Evolutionary conservation across 768 basidiomycete species (phyloP).

Genomic region (Calocera cornea): DNA sequence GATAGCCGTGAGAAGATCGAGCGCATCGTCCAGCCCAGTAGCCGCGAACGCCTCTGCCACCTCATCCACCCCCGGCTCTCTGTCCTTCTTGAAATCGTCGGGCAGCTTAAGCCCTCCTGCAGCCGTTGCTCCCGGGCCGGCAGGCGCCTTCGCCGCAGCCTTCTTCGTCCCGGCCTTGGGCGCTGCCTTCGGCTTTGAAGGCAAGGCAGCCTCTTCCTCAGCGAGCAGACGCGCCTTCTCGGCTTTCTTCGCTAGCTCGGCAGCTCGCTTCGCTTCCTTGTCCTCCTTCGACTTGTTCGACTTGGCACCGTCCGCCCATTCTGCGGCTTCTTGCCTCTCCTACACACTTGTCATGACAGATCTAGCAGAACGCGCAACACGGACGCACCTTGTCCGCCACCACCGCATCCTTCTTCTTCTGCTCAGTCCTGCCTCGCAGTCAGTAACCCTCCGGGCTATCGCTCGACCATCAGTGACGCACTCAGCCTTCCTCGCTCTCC

Average conservation of each 20-base stretch:
- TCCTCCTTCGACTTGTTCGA: conserved; percentile 54
- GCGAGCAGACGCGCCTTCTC: conserved; percentile 74
- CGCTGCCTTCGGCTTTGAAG: conserved; percentile 46
- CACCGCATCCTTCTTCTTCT: conserved; percentile 56
- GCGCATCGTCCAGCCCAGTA: conserved; percentile 78
- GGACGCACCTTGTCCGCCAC: conserved; percentile 48
- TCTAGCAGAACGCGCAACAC: too few species aligned
- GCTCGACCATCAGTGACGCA: neutral
- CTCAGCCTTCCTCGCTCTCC: conserved; percentile 81
- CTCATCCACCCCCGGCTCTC: conserved; percentile 19
- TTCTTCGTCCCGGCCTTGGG: conserved; percentile 55
- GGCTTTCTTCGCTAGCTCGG: conserved; percentile 72
- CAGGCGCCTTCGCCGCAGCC: conserved; percentile 37
- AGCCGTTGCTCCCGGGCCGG: conserved; percentile 74
- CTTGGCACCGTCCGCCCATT: conserved; percentile 59
- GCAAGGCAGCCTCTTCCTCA: conserved; percentile 62
- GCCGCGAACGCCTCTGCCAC: conserved; percentile 61
- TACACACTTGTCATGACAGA: conserved; percentile 25
- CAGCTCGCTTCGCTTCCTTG: conserved; percentile 65
- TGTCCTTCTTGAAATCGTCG: conserved; percentile 5
- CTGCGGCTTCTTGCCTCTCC: conserved; percentile 58
- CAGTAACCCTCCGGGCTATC: conserved; percentile 3
- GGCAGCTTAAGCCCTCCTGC: conserved; percentile 40
- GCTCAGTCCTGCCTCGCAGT: conserved; percentile 38
- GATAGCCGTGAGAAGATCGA: conserved; percentile 79